These are phyloP conservation scores for Pseudogymnoascus sp. DNA, from an alignment of 2,329 filamentous ascomycete species.

Conservation along the genomic window DNA sequence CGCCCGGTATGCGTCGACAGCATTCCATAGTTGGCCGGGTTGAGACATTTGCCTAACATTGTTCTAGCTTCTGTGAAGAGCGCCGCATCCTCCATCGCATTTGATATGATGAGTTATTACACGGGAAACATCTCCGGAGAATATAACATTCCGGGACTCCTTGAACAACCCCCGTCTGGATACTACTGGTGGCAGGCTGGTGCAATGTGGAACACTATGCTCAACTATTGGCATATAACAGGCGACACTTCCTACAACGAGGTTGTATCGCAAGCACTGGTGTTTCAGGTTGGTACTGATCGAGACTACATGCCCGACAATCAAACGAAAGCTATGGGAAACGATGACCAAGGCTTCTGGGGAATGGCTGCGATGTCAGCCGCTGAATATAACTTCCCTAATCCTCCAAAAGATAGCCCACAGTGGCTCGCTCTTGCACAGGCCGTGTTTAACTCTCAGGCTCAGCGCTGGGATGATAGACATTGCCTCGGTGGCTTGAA, in stretches of 20 bases:
- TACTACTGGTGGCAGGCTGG: conserved; percentile 56
- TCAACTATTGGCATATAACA: conserved; percentile 56
- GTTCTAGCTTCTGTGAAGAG: conserved; percentile 32
- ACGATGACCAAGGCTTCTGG: conserved; percentile 58
- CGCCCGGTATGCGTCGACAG: conserved; percentile 19
- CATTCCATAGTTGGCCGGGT: conserved; percentile 19
- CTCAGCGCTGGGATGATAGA: conserved; percentile 56
- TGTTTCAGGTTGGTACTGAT: conserved; percentile 48
- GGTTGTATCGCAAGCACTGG: conserved; percentile 44
- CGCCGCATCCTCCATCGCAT: conserved; percentile 27
- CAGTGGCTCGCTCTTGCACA: conserved; percentile 73
- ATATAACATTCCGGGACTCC: conserved; percentile 39
- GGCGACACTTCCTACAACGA: conserved; percentile 50
- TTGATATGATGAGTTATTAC: conserved; percentile 36
- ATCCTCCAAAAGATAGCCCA: conserved; percentile 52
- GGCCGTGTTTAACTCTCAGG: conserved; percentile 73
- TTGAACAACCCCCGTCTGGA: conserved; percentile 36
- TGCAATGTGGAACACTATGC: conserved; percentile 49
- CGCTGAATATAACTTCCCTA: conserved; percentile 65
- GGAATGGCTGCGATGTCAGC: conserved; percentile 72
- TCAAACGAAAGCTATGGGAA: conserved; percentile 30
- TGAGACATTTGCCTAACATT: conserved; percentile 35
- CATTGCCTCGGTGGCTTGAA: conserved; percentile 66
- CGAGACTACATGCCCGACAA: conserved; percentile 49
- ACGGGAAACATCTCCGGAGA: conserved; percentile 31